Conservation (phyloP, 2,329 filamentous ascomycete genomes). For the Neurospora crassa region DNA sequence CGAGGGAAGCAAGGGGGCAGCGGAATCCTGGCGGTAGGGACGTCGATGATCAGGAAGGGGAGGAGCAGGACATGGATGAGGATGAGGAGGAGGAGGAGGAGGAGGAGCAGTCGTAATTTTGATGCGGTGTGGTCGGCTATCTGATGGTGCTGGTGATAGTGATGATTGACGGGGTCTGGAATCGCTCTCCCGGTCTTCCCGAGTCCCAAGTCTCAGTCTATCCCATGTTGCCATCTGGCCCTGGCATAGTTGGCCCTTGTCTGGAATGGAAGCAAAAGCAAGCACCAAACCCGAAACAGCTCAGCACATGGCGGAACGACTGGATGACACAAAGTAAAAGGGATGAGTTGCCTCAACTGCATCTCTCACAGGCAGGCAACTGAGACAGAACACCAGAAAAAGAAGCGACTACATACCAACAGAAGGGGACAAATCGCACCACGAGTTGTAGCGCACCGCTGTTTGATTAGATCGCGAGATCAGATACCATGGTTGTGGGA, state of each 20-base stretch:
- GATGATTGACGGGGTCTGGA: neutral
- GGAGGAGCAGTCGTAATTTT: constrained; percentile 9
- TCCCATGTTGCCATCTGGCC: neutral
- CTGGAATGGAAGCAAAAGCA: neutral
- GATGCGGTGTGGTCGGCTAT: neutral
- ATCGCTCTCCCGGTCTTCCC: neutral
- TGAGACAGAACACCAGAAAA: neutral
- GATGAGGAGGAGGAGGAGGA: neutral
- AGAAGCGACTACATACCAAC: neutral
- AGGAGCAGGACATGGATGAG: neutral
- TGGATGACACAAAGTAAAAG: neutral
- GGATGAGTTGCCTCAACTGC: neutral
- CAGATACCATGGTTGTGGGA: neutral
- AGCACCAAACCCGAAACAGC: neutral
- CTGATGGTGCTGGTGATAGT: neutral
- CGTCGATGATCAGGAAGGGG: neutral
- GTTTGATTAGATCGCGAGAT: neutral
- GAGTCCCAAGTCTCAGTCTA: neutral
- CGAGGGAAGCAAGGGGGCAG: constrained; percentile 5
- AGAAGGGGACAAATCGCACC: too few species aligned
- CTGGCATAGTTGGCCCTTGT: neutral
- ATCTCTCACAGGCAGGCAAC: neutral
- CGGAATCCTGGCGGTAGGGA: neutral
- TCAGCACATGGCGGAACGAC: neutral
- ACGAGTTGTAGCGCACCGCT: neutral